These are phyloP conservation scores for Chlorella sp. DNA, from an alignment of 139 green algal genomes.

Conservation along the genomic window DNA sequence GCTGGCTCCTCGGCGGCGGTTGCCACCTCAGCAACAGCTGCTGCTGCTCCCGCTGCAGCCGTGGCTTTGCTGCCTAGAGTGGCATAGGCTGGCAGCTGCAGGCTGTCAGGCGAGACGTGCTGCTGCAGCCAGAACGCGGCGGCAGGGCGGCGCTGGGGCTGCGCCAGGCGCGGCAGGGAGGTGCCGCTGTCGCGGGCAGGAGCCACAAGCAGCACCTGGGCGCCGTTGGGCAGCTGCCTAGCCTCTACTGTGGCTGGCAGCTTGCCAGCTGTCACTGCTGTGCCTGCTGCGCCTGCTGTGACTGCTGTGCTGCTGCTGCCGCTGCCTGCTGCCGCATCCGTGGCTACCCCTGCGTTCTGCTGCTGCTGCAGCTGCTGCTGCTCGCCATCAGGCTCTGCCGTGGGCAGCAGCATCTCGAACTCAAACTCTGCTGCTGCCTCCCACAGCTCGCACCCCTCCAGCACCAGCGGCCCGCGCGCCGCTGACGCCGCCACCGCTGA, in stretches of 20 bases:
- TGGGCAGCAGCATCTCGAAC: constrained; percentile 13
- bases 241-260: neutral
- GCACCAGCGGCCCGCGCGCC: neutral
- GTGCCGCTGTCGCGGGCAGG: neutral
- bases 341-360: neutral
- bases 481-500: neutral
- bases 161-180: neutral
- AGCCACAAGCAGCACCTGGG: constrained; percentile 16
- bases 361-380: neutral
- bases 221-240: constrained; percentile 20
- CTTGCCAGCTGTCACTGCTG: neutral
- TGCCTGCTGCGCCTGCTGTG: neutral
- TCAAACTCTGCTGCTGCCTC: constrained; percentile 26
- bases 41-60: neutral
- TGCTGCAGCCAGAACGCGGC: constrained; percentile 43
- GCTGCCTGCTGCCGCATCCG: neutral
- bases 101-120: neutral
- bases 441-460: constrained; percentile 23
- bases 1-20: neutral
- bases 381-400: neutral
- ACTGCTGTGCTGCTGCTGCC: neutral
- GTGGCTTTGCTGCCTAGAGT: neutral
- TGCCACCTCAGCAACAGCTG: neutral
- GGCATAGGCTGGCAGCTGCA: constrained; percentile 19
- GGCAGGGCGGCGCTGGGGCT: neutral